Conservation (phyloP, 2,329 filamentous ascomycete genomes). For the Colletotrichum destructivum region DNA sequence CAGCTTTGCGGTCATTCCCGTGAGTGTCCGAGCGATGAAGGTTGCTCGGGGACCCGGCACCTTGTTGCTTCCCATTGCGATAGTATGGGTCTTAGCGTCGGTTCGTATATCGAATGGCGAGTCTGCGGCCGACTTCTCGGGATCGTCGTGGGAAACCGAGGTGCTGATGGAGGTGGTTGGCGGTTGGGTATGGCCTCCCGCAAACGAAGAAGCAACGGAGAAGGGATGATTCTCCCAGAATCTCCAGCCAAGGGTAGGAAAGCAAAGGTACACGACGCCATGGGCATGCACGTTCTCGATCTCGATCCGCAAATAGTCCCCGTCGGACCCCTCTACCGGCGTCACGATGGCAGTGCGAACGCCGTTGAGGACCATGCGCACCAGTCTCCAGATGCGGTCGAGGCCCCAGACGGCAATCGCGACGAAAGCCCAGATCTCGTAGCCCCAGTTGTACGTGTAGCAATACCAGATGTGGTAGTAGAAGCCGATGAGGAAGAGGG, state of each 20-base stretch:
- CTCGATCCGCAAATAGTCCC: conserved; percentile 47
- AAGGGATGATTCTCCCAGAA: conserved; percentile 71
- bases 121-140: neutral
- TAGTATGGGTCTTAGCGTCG: too few relatives aligned
- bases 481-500: conserved; percentile 56
- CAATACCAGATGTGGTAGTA: conserved; percentile 55
- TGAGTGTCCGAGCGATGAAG: conserved; percentile 47
- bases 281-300: conserved; percentile 59
- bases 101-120: neutral
- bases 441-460: conserved; percentile 54
- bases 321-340: too few relatives aligned
- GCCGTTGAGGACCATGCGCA: conserved; percentile 56
- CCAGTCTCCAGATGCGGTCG: conserved; percentile 60
- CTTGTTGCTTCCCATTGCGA: too few relatives aligned
- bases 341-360: conserved; percentile 54
- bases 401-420: conserved; percentile 52
- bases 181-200: too few relatives aligned
- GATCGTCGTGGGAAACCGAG: neutral
- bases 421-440: conserved; percentile 59
- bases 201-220: conserved; percentile 52
- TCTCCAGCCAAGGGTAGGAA: conserved; percentile 59
- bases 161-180: too few relatives aligned
- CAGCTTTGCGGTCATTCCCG: conserved; percentile 46
- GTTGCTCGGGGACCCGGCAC: conserved; percentile 25
- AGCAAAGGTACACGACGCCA: conserved; percentile 62